Base-by-base conservation (phyloP, 306 rosid species). In the Lagenaria siceraria region DNA sequence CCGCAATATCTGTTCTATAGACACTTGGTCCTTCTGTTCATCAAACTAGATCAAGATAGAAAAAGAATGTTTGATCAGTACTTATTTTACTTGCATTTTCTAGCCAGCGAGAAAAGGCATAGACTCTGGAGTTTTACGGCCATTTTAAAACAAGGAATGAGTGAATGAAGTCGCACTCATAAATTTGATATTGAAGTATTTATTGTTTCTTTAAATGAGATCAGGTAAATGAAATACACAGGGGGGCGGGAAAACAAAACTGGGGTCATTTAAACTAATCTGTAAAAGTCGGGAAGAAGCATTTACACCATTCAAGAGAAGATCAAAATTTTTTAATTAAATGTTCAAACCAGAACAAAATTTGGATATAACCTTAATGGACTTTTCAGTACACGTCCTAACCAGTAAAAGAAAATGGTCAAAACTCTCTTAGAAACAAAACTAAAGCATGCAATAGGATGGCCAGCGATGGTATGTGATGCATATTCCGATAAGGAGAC, bases 21-120 rank as follows among this genome's bases (percentile, higher is more conserved):
- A 85, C 55, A 90, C 97, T 86, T 89, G 96, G 31, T 92, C 97
- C 86, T 89, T 92, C 82, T 87, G 98, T 88, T 95, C 98, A 80
- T 95, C 98, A 80, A 92, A 92, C 98, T 94, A 83, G 58, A 51
- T 43, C 86, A 78, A 81, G 29, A 65, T 35, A 33, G 73, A 77
- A 76, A 49, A 78, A 35, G 21, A 38, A 66, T 7, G 5, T 38
- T 66, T 38, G 15, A 64, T 54, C 43, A 77, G 27, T 75, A 18
- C 48, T 33, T 46, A 18, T 68, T 68, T 68, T 21, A 42, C 74
- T 51, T 22, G 25, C 70, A 0, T 10, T 36, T 19, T 19, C 21
- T n/a, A 68, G 74, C 10, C 74, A n/a, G 4, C 21, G 12, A 10
- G 18, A 5, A 69, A 63, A 49, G 58, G 62, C 54, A 52, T 38